A percentile compares a stretch with the other conserved stretches of the same genome.
These are phyloP conservation scores for Marchantia polymorpha DNA, from an alignment of 225 moss, liverwort and hornwort genomes.

Conservation along the genomic window DNA sequence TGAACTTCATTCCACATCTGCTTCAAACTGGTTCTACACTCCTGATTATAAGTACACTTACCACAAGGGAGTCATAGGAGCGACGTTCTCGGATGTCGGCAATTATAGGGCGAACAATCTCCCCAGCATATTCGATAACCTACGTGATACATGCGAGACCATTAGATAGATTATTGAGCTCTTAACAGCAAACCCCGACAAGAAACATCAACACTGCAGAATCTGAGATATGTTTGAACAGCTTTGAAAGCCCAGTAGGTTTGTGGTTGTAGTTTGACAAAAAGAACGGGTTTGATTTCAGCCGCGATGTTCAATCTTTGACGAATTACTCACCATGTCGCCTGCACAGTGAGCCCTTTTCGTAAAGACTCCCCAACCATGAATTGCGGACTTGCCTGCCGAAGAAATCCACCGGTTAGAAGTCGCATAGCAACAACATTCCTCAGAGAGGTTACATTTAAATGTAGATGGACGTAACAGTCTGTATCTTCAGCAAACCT, in stretches of 20 bases:
- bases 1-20: background rate
- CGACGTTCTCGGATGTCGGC: constrained; percentile 88
- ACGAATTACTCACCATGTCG: constrained; percentile 62
- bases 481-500: no score
- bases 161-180: background rate
- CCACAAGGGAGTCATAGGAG: constrained; percentile 91
- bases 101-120: constrained; percentile 78
- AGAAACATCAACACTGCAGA: background rate
- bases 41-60: constrained; percentile 6
- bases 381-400: constrained; percentile 85
- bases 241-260: no score
- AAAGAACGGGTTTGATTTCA: no score
- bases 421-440: no score
- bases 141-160: constrained; percentile 4
- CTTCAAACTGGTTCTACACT: background rate
- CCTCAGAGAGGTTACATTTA: no score
- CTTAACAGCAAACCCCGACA: background rate
- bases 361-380: constrained; percentile 98
- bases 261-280: no score
- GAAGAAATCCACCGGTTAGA: background rate
- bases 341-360: constrained; percentile 74
- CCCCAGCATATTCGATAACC: constrained; percentile 90
- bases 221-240: no score
- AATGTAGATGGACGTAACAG: no score
- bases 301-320: no score